Conservation (phyloP, 1,139 yeast species). For the Hemisphaericaspora lyxosophila region DNA sequence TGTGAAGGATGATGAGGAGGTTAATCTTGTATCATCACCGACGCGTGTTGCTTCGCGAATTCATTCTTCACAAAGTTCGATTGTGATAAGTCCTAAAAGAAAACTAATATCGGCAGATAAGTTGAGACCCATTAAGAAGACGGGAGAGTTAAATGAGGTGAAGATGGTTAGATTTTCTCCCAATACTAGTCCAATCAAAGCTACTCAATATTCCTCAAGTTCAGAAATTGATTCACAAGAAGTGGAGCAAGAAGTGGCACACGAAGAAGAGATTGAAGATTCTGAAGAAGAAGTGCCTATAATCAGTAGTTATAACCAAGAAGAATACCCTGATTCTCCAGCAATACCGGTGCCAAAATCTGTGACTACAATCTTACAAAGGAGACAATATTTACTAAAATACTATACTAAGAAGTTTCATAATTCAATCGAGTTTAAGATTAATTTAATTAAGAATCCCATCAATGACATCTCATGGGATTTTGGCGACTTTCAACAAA, state of each 20-base stretch:
- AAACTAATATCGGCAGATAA: constrained; percentile 1
- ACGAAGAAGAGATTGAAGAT: constrained; percentile 19
- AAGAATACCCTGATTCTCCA: constrained; percentile 2
- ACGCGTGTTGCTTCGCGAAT: background rate
- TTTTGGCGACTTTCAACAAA: constrained; percentile 46
- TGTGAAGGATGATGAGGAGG: background rate
- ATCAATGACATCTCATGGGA: constrained; percentile 38
- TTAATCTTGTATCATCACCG: constrained; percentile 11
- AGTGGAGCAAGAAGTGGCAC: background rate
- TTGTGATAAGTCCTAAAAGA: constrained; percentile 9
- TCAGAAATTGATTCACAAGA: constrained; percentile 6
- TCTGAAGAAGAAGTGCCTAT: constrained; percentile 18
- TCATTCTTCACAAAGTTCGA: constrained; percentile 6
- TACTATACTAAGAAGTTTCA: constrained; percentile 25
- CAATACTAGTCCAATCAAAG: constrained; percentile 5
- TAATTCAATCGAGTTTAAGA: constrained; percentile 19
- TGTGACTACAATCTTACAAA: constrained; percentile 26
- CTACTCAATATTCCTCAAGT: constrained; percentile 17
- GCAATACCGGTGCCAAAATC: constrained; percentile 11
- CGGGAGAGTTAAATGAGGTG: background rate
- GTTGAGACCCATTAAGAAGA: constrained; percentile 8
- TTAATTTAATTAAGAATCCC: constrained; percentile 30
- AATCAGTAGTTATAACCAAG: background rate
- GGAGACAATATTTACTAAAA: constrained; percentile 28
- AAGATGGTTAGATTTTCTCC: background rate